phyloP scores from a whole-genome alignment of 2,329 filamentous ascomycete species.

The Xylariaceae sp. region DNA sequence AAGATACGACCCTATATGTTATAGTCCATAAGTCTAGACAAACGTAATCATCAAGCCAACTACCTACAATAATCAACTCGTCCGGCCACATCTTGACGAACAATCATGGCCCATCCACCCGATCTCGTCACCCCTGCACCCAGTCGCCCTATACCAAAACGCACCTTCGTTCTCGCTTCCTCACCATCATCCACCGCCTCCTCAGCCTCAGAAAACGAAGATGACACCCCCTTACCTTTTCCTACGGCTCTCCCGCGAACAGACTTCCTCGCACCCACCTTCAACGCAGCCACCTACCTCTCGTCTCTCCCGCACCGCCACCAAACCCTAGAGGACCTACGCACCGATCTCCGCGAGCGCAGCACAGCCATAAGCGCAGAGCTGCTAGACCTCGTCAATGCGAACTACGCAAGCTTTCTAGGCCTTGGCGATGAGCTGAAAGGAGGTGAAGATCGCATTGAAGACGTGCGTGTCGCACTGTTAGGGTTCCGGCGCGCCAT shows the following conservation, averaged over 20 bases:
- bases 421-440: slow-evolving; percentile 73
- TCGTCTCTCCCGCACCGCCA: slow-evolving; percentile 77
- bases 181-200: slow-evolving; percentile 36
- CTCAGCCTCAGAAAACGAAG: slow-evolving; percentile 34
- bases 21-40: no score
- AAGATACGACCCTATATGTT: no score
- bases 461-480: slow-evolving; percentile 81
- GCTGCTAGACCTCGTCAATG: slow-evolving; percentile 88
- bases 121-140: slow-evolving; percentile 28
- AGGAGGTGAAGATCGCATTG: slow-evolving; percentile 86
- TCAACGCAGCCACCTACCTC: slow-evolving; percentile 77
- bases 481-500: slow-evolving; percentile 81
- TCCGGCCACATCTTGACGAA: not conserved
- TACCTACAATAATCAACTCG: not conserved
- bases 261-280: slow-evolving; percentile 73
- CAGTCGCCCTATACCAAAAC: slow-evolving; percentile 30
- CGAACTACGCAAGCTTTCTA: slow-evolving; percentile 89
- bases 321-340: slow-evolving; percentile 91
- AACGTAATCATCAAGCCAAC: no score
- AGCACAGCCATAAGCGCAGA: slow-evolving; percentile 76
- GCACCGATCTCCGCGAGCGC: slow-evolving; percentile 75
- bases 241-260: slow-evolving; percentile 75
- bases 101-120: slow-evolving; percentile 6
- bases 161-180: slow-evolving; percentile 40
- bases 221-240: slow-evolving; percentile 76